Evolutionary conservation across 108 stramenopile species (phyloP).

Genomic region (Fragilaria radians): DNA sequence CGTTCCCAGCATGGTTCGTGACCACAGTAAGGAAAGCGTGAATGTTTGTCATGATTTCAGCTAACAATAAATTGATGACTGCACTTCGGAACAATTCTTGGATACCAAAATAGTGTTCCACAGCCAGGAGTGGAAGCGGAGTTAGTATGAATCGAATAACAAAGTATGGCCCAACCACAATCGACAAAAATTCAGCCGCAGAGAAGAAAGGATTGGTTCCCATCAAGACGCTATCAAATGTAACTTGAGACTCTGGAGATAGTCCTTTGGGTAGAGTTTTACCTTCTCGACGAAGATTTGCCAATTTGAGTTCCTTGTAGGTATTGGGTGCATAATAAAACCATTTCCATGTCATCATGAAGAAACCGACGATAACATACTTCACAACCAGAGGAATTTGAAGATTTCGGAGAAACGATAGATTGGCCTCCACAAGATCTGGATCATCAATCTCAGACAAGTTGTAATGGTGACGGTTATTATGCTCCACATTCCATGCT

Average conservation of each 20-base stretch:
- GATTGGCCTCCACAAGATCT: constrained; percentile 83
- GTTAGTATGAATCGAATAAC: constrained; percentile 64
- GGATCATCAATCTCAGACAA: constrained; percentile 77
- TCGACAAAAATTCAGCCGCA: constrained; percentile 46
- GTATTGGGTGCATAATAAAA: constrained; percentile 90
- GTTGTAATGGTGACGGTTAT: constrained; percentile 86
- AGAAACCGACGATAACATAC: constrained; percentile 44
- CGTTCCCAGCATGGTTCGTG: constrained; percentile 86
- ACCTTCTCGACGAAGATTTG: constrained; percentile 39
- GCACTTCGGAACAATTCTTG: constrained; percentile 31
- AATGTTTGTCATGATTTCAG: constrained; percentile 78
- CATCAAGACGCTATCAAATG: constrained; percentile 41
- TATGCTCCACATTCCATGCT: constrained; percentile 94
- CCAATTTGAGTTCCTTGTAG: constrained; percentile 83
- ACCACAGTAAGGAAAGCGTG: constrained; percentile 84
- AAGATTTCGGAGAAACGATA: constrained; percentile 46
- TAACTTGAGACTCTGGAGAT: constrained; percentile 59
- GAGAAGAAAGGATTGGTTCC: constrained; percentile 52
- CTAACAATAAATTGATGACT: constrained; percentile 70
- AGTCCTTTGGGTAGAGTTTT: constrained; percentile 52
- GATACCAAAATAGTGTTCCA: constrained; percentile 40
- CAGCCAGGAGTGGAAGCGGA: constrained; percentile 45
- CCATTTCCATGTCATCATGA: constrained; percentile 82
- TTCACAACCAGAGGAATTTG: constrained; percentile 47
- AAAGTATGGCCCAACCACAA: constrained; percentile 70